phyloP scores from a whole-genome alignment of 148 eudicot genomes.

The Rhododendron molle region DNA sequence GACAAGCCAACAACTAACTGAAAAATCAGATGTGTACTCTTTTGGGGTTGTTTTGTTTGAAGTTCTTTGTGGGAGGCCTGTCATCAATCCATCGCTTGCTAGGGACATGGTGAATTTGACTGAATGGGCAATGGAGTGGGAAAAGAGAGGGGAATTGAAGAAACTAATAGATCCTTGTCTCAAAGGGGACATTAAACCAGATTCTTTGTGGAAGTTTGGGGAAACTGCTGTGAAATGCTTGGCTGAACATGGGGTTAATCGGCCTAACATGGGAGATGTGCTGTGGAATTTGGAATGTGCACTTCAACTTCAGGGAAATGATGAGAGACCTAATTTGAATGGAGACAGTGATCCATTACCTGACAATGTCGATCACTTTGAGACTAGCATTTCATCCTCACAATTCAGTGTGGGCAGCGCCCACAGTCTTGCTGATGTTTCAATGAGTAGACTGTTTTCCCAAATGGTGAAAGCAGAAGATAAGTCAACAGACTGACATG shows the following conservation, averaged over 20 bases:
- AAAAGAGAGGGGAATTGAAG: conserved; percentile 31
- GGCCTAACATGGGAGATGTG: conserved; percentile 64
- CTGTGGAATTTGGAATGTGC: conserved; percentile 55
- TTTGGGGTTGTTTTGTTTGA: conserved; percentile 70
- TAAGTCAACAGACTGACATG: conserved; percentile 1
- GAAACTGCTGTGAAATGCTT: conserved; percentile 58
- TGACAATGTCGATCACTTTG: conserved; percentile 17
- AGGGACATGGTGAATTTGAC: conserved; percentile 51
- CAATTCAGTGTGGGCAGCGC: conserved; percentile 41
- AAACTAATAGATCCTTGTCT: conserved; percentile 39
- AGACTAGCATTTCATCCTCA: conserved; percentile 25
- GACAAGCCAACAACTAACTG: conserved; percentile 51
- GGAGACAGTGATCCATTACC: not conserved
- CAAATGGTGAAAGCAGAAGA: conserved; percentile 40
- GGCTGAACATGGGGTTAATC: conserved; percentile 38
- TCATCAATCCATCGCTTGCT: conserved; percentile 54
- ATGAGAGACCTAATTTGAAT: conserved; percentile 11
- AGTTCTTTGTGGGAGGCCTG: conserved; percentile 60
- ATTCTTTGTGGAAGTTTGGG: conserved; percentile 37
- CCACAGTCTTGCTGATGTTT: conserved; percentile 36
- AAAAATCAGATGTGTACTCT: conserved; percentile 70
- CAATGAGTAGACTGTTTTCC: conserved; percentile 53
- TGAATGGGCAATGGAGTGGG: conserved; percentile 47
- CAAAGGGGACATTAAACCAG: conserved; percentile 29
- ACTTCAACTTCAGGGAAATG: conserved; percentile 43